These are phyloP conservation scores for Gracilaria domingensis DNA, from an alignment of 23 red algal genomes.

Conservation along the genomic window DNA sequence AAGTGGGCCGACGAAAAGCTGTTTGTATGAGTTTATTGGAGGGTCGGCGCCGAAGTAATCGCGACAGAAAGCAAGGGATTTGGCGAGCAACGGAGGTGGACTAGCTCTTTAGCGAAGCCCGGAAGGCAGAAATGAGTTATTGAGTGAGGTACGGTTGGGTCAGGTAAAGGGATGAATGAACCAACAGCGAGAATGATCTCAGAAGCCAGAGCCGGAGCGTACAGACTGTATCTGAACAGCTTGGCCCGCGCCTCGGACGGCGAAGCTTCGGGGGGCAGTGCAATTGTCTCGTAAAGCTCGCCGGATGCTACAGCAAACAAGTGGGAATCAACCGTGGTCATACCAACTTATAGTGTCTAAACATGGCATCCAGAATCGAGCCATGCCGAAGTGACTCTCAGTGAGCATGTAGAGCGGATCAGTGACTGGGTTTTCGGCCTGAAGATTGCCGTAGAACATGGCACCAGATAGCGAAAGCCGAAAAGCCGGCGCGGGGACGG, in stretches of 20 bases:
- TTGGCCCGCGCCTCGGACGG: conserved; percentile 33
- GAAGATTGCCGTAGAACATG: conserved; percentile 46
- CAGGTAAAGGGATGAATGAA: conserved; percentile 82
- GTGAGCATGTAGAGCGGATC: conserved; percentile 67
- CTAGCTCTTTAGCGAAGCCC: conserved; percentile 79
- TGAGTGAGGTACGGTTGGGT: conserved; percentile 71
- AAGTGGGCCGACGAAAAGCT: conserved; percentile 73
- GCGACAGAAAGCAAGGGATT: conserved; percentile 72
- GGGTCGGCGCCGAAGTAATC: conserved; percentile 82
- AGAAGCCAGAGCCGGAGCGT: conserved; percentile 61
- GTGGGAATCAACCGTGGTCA: conserved; percentile 45
- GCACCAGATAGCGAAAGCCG: neutral
- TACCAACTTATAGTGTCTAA: conserved; percentile 68
- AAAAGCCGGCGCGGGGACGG: conserved; percentile 19
- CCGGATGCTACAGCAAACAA: conserved; percentile 63
- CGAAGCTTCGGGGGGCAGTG: conserved; percentile 18
- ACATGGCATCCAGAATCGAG: conserved; percentile 78
- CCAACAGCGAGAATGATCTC: conserved; percentile 89
- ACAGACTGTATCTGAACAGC: conserved; percentile 40
- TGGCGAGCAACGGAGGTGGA: conserved; percentile 84
- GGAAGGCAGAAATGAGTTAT: conserved; percentile 95
- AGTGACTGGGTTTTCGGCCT: no score
- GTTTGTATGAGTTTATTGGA: conserved; percentile 76
- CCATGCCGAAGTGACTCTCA: conserved; percentile 59
- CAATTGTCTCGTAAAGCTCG: conserved; percentile 51